A percentile compares a stretch with the other conserved stretches of the same genome.
phyloP scores from a whole-genome alignment of 2,329 filamentous ascomycete species.

The Thielaviopsis ethacetica region DNA sequence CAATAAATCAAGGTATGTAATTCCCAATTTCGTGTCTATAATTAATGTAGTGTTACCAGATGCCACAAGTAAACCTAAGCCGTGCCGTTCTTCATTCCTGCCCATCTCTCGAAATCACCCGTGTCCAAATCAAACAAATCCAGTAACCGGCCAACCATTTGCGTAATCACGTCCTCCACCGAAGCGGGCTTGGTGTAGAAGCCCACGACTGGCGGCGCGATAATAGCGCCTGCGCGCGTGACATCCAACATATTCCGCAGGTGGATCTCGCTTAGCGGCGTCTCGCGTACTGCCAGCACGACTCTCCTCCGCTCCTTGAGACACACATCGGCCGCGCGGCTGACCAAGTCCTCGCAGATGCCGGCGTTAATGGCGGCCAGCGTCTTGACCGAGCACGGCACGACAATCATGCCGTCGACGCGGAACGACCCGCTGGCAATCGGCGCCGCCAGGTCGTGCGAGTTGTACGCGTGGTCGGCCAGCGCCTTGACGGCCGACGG shows the following conservation, averaged over 20 bases:
- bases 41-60: too few relatives aligned
- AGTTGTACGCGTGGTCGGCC: constrained; percentile 22
- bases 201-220: constrained; percentile 28
- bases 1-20: too few relatives aligned
- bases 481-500: constrained; percentile 22
- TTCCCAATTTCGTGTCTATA: too few relatives aligned
- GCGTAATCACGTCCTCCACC: constrained; percentile 26
- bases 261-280: constrained; percentile 30
- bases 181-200: constrained; percentile 25
- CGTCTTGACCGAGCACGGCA: constrained; percentile 32
- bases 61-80: background rate
- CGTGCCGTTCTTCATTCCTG: constrained; percentile 15
- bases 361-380: constrained; percentile 25
- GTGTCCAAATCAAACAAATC: constrained; percentile 28
- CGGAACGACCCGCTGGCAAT: constrained; percentile 28
- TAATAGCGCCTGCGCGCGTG: constrained; percentile 22
- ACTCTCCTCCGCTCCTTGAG: constrained; percentile 27
- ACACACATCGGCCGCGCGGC: constrained; percentile 28
- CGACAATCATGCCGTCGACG: constrained; percentile 29
- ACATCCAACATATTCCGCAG: constrained; percentile 28
- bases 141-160: constrained; percentile 29
- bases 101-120: constrained; percentile 23
- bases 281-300: constrained; percentile 26
- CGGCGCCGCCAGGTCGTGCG: constrained; percentile 28
- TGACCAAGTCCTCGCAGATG: constrained; percentile 28